Evolutionary conservation across 768 basidiomycete species (phyloP), one percentile per base, ranked within the genome.

Genomic region (Serendipita sp.): DNA sequence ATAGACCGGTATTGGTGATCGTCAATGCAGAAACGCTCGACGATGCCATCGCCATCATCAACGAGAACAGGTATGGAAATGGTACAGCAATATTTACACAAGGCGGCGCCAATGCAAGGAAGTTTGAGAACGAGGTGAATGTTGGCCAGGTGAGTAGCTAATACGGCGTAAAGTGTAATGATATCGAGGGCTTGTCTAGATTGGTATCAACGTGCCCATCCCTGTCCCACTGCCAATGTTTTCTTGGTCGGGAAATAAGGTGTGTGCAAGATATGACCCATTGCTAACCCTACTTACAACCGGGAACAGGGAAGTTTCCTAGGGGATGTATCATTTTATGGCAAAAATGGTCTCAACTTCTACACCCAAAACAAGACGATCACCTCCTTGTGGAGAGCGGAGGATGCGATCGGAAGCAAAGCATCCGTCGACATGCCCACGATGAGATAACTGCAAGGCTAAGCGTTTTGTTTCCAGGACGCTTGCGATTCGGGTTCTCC

Each of bases 331-430:
- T 85, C 86, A 3, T 94, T 96, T 77, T 96, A 96, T 69, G 94
- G 94, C 34, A 88, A 88, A 74, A 83, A 85, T 68, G 94, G 90
- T 30, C 81, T 97, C 75, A 89, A 89, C 73, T 98, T 98, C 77
- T 98, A 93, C 73, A 98, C 95, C 2, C 88, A 93, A 74, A 87
- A 92, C 74, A 97, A 96, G 92, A 97, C 94, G 1, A 92, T 84
- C 3, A 98, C 94, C 2, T 86, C 89, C 65, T 81, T 97, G 28
- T 97, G 94, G 94, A 86, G 85, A 70, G 82, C 88, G 5, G 92
- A 91, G 70, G 89, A 92, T 70, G 89, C 89, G 4, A 76, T 88
- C 63, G 83, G 84, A 51, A 88, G 78, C 69, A 83, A 84, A 66
- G 89, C 90, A n/a, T 81, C 89, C 3, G 88, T 90, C 15, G 80